A percentile compares a stretch with the other conserved stretches of the same genome.
phyloP scores from a whole-genome alignment of 345 rosid genomes.

The Moricandia moricandioides region DNA sequence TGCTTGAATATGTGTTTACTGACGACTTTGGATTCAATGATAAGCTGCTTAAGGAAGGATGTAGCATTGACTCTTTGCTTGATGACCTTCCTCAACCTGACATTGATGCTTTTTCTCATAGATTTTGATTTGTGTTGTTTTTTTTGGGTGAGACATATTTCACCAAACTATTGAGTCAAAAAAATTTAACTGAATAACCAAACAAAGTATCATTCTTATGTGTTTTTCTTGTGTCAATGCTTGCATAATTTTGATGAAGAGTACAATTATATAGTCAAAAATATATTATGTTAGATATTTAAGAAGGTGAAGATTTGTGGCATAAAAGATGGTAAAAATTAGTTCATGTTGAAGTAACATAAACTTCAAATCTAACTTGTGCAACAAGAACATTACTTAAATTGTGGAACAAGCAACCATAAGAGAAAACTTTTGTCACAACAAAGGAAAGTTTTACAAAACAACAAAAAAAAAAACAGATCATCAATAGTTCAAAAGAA shows the following conservation, averaged over 20 bases:
- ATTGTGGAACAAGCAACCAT: slow-evolving; percentile 12
- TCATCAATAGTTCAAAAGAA: background rate
- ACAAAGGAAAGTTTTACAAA: background rate
- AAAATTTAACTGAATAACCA: background rate
- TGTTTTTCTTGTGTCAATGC: background rate
- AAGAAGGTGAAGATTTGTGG: background rate
- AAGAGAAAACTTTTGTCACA: slow-evolving; percentile 2
- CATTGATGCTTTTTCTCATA: slow-evolving; percentile 33
- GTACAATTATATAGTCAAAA: background rate
- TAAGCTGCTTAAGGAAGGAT: slow-evolving; percentile 54
- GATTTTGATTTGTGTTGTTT: slow-evolving; percentile 18
- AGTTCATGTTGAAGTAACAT: background rate
- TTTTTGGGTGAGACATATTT: background rate
- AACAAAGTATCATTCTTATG: background rate
- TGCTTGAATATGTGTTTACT: slow-evolving; percentile 49
- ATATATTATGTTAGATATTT: background rate
- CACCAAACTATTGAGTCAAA: background rate
- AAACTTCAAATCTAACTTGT: background rate
- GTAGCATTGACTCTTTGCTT: slow-evolving; percentile 66
- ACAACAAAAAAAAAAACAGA: background rate
- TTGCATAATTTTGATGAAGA: background rate
- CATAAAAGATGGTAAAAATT: background rate
- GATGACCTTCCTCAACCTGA: slow-evolving; percentile 51
- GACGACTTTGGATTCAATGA: slow-evolving; percentile 64
- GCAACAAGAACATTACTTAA: background rate